phyloP scores from a whole-genome alignment of 805 yeast species.

The Myxozyma kluyveri region DNA sequence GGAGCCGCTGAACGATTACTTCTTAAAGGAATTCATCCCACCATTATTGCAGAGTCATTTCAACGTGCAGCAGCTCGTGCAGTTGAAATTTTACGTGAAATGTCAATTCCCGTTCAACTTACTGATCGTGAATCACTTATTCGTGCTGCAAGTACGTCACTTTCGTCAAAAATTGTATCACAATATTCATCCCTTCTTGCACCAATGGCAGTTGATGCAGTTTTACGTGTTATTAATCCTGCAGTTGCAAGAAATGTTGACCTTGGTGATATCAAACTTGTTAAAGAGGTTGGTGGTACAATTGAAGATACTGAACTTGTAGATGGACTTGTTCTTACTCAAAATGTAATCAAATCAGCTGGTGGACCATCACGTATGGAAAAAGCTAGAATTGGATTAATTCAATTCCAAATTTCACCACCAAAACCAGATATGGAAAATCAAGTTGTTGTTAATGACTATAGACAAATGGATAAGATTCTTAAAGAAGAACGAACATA shows the following conservation, averaged over 20 bases:
- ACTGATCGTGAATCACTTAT: slow-evolving; percentile 77
- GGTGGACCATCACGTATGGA: slow-evolving; percentile 95
- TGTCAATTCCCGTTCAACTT: slow-evolving; percentile 79
- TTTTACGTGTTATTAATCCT: slow-evolving; percentile 67
- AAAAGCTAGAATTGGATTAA: slow-evolving; percentile 84
- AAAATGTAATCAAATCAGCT: slow-evolving; percentile 81
- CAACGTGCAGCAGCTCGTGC: slow-evolving; percentile 84
- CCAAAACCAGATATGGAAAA: slow-evolving; percentile 98
- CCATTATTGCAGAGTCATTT: slow-evolving; percentile 88
- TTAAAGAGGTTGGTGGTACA: slow-evolving; percentile 96
- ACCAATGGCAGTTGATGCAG: slow-evolving; percentile 93
- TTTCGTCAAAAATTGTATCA: slow-evolving; percentile 90
- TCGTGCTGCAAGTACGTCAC: slow-evolving; percentile 91
- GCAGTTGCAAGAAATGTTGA: slow-evolving; percentile 68
- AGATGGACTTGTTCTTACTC: slow-evolving; percentile 91
- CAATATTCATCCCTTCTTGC: slow-evolving; percentile 84
- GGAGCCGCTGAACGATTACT: slow-evolving; percentile 93
- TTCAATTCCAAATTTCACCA: slow-evolving; percentile 93
- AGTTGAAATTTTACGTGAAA: slow-evolving; percentile 74
- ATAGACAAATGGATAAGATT: slow-evolving; percentile 98
- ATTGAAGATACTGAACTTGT: slow-evolving; percentile 93
- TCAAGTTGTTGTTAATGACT: slow-evolving; percentile 94
- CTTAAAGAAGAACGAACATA: slow-evolving; percentile 97
- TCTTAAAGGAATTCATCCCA: slow-evolving; percentile 89
- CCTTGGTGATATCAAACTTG: slow-evolving; percentile 78